Evolutionary conservation across 1,284 basidiomycete genomes (phyloP).

Genomic region (Rhodotorula sp.): DNA sequence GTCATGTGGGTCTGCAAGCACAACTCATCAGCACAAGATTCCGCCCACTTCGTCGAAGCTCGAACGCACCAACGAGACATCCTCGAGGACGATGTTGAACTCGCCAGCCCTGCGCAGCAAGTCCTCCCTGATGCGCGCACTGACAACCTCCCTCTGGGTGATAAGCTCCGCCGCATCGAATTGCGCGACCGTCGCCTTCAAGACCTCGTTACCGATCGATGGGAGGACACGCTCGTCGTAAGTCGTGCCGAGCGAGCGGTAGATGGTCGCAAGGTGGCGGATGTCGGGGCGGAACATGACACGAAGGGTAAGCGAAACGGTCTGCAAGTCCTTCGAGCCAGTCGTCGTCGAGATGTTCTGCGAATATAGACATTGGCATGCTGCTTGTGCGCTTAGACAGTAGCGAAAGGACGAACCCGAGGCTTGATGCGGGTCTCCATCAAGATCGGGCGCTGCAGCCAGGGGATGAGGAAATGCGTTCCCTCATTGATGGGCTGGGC

Average conservation of each 20-base stretch:
- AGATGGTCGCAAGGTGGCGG: constrained; percentile 84
- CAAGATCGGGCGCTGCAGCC: constrained; percentile 85
- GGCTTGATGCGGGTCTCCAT: constrained; percentile 99
- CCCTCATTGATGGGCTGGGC: constrained; percentile 75
- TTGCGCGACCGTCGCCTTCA: constrained; percentile 97
- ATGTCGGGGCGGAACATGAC: constrained; percentile 93
- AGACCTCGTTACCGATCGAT: constrained; percentile 86
- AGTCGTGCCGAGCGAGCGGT: constrained; percentile 89
- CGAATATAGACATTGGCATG: no score
- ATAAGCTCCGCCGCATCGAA: constrained; percentile 98
- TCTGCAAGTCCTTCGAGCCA: constrained; percentile 93
- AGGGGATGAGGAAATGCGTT: constrained; percentile 95
- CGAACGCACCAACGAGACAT: constrained; percentile 87
- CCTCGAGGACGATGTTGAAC: constrained; percentile 94
- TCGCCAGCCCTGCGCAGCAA: constrained; percentile 89
- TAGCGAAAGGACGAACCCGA: constrained; percentile 58
- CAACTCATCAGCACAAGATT: constrained; percentile 35
- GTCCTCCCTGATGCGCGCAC: constrained; percentile 90
- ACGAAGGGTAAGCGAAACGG: constrained; percentile 94
- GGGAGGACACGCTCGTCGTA: constrained; percentile 74
- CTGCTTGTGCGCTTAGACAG: no score
- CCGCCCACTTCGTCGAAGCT: background rate
- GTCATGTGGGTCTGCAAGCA: constrained; percentile 56
- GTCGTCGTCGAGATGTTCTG: constrained; percentile 96
- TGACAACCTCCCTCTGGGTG: constrained; percentile 67